Evolutionary conservation across 345 rosid species (phyloP), one percentile per base, ranked within the genome.

Genomic region (Sapria himalayana): DNA sequence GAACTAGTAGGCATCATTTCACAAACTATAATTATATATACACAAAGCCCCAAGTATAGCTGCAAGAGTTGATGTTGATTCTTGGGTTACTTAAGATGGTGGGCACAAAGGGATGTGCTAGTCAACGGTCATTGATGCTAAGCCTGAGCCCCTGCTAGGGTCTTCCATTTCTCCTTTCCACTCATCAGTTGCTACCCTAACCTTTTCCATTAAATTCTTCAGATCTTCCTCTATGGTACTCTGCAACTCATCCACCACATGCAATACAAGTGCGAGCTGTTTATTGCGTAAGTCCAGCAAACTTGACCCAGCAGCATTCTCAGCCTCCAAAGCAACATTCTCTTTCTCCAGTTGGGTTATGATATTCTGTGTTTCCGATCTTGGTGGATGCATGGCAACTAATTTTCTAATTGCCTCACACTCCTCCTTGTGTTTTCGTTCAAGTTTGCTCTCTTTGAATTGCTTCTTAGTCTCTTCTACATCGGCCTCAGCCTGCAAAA

Each of bases 181-280:
- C 49, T 86, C 97, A 25, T 85, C 96, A 29, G 59, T 54, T 15
- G 63, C 67, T 63, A 73, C 63, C 56, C 77, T 73, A 62, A 78
- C 71, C 65, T 86, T 94, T 57, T 81, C 97, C 23, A 81, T 62
- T 60, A 86, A 45, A 59, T 51, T 72, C 74, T 72, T 81, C 56
- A 81, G 94, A 41, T 86, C 94, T 52, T 81, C 94, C 61, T 81
- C 97, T 45, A 86, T 66, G 15, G 76, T 72, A 45, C 57, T 76
- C 68, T 81, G 97, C 57, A 86, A 61, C 71, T 81, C 97, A 65
- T 86, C 97, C 46, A 86, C 97, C 94, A 78, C 78, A 35, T 86
- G 97, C 73, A 86, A 53, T 22, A 86, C 40, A 3, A 86, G 70
- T 25, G 80, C 76, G 63, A 86, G 81, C 57, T 86, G 97, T 43